Evolutionary conservation across 768 basidiomycete species (phyloP).

Genomic region (Porpolomopsis calyptriformis): DNA sequence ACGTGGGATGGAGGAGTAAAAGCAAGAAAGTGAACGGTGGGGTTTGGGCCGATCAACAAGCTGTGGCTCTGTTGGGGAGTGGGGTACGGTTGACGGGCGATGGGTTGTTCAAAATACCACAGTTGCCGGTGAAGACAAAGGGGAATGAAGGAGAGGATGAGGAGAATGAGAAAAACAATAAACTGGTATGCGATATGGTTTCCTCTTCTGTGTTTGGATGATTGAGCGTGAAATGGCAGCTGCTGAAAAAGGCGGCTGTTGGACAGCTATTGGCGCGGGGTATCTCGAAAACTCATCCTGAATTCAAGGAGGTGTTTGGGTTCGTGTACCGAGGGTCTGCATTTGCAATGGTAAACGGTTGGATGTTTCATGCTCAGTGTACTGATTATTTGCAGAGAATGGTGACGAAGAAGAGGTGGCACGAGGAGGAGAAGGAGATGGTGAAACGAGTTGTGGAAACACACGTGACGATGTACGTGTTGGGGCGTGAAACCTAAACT

Average conservation of each 20-base stretch:
- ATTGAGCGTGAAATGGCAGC: conserved; percentile 17
- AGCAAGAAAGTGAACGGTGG: not conserved
- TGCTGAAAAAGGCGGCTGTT: conserved; percentile 34
- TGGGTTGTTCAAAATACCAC: conserved; percentile 21
- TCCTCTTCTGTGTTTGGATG: not conserved
- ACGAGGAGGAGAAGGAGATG: conserved; percentile 18
- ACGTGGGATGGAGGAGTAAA: not conserved
- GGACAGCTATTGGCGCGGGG: conserved; percentile 27
- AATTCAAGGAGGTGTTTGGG: conserved; percentile 41
- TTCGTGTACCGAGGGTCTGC: conserved; percentile 37
- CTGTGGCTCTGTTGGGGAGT: not conserved
- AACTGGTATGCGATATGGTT: conserved; percentile 2
- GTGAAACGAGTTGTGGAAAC: conserved; percentile 31
- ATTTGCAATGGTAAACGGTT: conserved; percentile 37
- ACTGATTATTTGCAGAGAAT: conserved; percentile 24
- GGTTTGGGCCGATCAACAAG: not conserved
- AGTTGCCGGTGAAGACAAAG: conserved; percentile 19
- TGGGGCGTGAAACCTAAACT: not conserved
- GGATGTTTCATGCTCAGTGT: not conserved
- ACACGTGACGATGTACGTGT: conserved; percentile 38
- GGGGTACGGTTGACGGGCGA: conserved; percentile 10
- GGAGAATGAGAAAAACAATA: conserved; percentile 16
- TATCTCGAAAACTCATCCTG: conserved; percentile 32
- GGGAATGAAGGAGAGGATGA: not conserved
- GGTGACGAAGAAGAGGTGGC: conserved; percentile 27